A percentile compares a stretch with the other conserved stretches of the same genome.
Conservation (phyloP, 148 eudicot species). For the Pharnaceum exiguum region DNA sequence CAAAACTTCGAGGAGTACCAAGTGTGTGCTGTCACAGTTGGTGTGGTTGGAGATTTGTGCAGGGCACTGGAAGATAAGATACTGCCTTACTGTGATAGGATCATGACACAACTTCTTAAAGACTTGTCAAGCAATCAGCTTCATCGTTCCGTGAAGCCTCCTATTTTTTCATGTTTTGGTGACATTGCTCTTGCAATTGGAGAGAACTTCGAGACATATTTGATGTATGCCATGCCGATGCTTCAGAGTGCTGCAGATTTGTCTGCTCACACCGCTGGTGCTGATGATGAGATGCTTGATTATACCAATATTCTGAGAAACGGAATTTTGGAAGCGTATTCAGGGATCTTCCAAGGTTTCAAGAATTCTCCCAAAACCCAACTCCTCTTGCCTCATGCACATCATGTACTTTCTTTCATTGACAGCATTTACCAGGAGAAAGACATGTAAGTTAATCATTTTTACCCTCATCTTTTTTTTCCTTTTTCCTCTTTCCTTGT, state of each 20-base stretch:
- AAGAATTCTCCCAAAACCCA: conserved; percentile 79
- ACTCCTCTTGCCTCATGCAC: conserved; percentile 65
- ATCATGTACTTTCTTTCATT: conserved; percentile 70
- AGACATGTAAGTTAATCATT: conserved; percentile 88
- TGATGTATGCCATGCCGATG: conserved; percentile 95
- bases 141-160: conserved; percentile 95
- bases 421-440: conserved; percentile 83
- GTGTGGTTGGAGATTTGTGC: conserved; percentile 92
- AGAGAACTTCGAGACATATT: conserved; percentile 84
- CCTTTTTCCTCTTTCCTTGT: not conserved
- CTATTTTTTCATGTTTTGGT: conserved; percentile 91
- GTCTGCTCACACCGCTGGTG: conserved; percentile 58
- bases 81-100: conserved; percentile 89
- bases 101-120: conserved; percentile 90
- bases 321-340: conserved; percentile 88
- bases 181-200: conserved; percentile 91
- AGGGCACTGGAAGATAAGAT: conserved; percentile 85
- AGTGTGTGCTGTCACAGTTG: conserved; percentile 91
- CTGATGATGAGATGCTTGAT: conserved; percentile 77
- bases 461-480: no score
- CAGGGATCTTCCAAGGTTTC: conserved; percentile 90
- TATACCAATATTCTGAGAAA: conserved; percentile 73
- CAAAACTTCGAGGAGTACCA: conserved; percentile 91
- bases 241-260: conserved; percentile 87
- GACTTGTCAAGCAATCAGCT: conserved; percentile 79